phyloP scores from a whole-genome alignment of 805 yeast genomes.

The Candida schatavii region DNA sequence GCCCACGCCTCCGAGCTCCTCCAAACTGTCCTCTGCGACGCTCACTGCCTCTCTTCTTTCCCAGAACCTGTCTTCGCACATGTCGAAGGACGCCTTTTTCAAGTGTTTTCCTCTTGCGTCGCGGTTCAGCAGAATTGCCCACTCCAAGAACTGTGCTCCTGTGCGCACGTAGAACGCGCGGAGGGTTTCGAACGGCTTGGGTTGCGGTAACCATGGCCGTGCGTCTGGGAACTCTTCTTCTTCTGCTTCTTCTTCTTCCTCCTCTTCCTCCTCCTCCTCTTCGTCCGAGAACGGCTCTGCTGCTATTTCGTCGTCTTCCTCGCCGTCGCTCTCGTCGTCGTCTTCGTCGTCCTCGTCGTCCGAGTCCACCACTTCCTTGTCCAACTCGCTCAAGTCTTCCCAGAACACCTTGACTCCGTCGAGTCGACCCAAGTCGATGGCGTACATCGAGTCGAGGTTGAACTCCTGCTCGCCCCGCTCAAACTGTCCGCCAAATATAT shows the following conservation, averaged over 20 bases:
- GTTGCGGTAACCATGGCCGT: slow-evolving; percentile 97
- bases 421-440: slow-evolving; percentile 78
- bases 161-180: slow-evolving; percentile 84
- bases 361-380: slow-evolving; percentile 51
- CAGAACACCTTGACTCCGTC: slow-evolving; percentile 87
- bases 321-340: slow-evolving; percentile 50
- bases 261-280: slow-evolving; percentile 50
- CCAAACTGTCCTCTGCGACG: slow-evolving; percentile 82
- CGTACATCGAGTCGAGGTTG: slow-evolving; percentile 79
- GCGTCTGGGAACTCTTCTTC: slow-evolving; percentile 81
- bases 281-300: slow-evolving; percentile 39
- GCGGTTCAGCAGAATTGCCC: slow-evolving; percentile 86
- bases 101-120: slow-evolving; percentile 87
- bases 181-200: slow-evolving; percentile 84
- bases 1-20: slow-evolving; percentile 88
- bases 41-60: slow-evolving; percentile 93
- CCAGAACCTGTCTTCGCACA: slow-evolving; percentile 97
- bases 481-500: slow-evolving; percentile 87
- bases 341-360: slow-evolving; percentile 62
- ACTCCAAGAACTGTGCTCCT: slow-evolving; percentile 82
- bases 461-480: slow-evolving; percentile 86
- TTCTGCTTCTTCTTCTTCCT: slow-evolving; percentile 65
- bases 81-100: slow-evolving; percentile 83
- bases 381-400: slow-evolving; percentile 74
- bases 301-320: slow-evolving; percentile 64